A percentile compares a stretch with the other conserved stretches of the same genome.
Conservation (phyloP, 225 moss, liverwort and hornwort species). For the Pleurozium schreberi region DNA sequence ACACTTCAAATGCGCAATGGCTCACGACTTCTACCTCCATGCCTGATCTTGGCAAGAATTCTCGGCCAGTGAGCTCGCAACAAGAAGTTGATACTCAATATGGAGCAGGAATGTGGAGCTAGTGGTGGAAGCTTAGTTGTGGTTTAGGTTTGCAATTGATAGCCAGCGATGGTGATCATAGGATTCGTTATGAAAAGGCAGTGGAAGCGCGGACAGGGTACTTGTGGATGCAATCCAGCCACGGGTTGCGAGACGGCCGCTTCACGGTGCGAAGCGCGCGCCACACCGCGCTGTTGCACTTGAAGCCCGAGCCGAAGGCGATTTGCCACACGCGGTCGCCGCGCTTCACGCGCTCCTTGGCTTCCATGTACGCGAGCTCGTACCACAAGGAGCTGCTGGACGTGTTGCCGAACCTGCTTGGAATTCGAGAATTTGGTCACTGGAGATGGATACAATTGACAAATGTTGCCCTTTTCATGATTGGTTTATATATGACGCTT, state of each 20-base stretch:
- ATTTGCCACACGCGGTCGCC: slow-evolving; percentile 48
- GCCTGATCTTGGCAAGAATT: background rate
- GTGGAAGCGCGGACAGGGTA: slow-evolving; percentile 2
- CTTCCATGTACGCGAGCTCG: slow-evolving; percentile 38
- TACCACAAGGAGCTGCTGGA: slow-evolving; percentile 47
- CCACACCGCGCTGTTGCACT: slow-evolving; percentile 48
- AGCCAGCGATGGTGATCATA: background rate
- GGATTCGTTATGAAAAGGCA: background rate
- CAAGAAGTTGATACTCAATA: background rate
- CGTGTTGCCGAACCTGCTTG: slow-evolving; percentile 36
- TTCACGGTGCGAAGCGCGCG: slow-evolving; percentile 32
- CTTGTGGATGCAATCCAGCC: slow-evolving; percentile 20
- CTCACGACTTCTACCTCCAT: background rate
- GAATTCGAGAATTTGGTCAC: background rate
- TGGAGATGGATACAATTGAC: background rate
- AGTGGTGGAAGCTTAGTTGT: background rate
- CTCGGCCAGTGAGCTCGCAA: background rate
- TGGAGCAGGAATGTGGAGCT: background rate
- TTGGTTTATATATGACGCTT: background rate
- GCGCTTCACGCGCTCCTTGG: slow-evolving; percentile 26
- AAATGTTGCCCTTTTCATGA: background rate
- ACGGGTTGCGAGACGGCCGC: slow-evolving; percentile 11
- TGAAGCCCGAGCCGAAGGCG: slow-evolving; percentile 44
- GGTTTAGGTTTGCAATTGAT: background rate
- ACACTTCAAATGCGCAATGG: background rate